Evolutionary conservation across 2,329 filamentous ascomycete genomes (phyloP), one percentile per base, ranked within the genome.

Genomic region (Claviceps maximensis): DNA sequence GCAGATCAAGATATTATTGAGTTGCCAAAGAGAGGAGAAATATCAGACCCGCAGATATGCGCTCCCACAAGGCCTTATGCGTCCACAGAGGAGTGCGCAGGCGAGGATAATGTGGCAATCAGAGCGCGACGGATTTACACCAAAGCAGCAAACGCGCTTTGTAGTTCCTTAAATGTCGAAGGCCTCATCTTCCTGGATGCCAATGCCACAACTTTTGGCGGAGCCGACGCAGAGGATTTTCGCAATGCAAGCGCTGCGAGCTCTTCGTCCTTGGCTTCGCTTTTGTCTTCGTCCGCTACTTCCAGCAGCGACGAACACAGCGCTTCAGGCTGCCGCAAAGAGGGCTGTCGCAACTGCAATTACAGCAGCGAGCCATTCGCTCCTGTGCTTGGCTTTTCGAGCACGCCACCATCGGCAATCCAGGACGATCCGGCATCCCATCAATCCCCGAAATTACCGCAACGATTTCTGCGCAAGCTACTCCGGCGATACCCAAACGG

Each of bases 401-500:
- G 1, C 63, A 65, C 0, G 38, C 61, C 0, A 38, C 53, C 1
- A 17, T 67, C 69, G 1, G 69, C 65, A 41, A 62, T 69, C 7
- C 41, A 58, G 71, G 23, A 66, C 58, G 9, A 57, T 62, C 27
- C 36, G 52, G 3, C 54, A 57, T 2, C 45, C 42, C 8, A 44
- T 36, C 0, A 53, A 59, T 10, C 53, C 59, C 5, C 54, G 60
- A 10, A 57, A 58, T 1, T 76, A 1, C 64, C 70, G 0, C 69
- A 74, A 48, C 62, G 57, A 6, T 66, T 74, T 13, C 61, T 78
- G 2, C 60, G 64, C 1, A 63, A 62, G 2, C 65, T 78, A 3
- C 60, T 77, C 1, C 67, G 67, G 15, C 63, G 69, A 1, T 72
- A 78, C 53, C 74, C 74, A 0, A 61, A 64, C 10, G 76, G 75